phyloP scores from a whole-genome alignment of 2,329 filamentous ascomycete species.

The Trichoderma breve region DNA sequence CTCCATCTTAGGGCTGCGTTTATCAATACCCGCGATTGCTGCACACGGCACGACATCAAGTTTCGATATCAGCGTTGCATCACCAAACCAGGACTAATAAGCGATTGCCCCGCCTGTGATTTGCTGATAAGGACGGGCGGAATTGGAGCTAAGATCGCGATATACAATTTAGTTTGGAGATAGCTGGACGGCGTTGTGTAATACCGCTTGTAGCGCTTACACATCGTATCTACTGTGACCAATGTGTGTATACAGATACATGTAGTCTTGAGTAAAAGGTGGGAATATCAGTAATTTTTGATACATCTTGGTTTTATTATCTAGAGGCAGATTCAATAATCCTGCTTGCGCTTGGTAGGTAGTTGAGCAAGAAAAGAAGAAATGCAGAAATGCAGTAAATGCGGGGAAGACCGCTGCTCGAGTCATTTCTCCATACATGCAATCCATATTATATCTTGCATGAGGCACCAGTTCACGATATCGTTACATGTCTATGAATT shows the following conservation, averaged over 20 bases:
- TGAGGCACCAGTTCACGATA: background rate
- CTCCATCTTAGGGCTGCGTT: background rate
- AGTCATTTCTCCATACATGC: background rate
- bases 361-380: background rate
- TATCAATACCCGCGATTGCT: background rate
- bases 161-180: background rate
- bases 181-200: background rate
- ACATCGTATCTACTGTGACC: background rate
- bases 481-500: background rate
- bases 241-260: no score
- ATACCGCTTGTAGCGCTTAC: background rate
- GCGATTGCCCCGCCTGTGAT: background rate
- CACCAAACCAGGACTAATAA: background rate
- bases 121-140: slow-evolving; percentile 1
- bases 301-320: background rate
- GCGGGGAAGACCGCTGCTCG: background rate
- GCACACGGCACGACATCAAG: background rate
- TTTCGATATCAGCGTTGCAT: slow-evolving; percentile 4
- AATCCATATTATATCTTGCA: background rate
- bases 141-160: background rate
- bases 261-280: background rate
- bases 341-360: background rate
- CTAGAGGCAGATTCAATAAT: background rate
- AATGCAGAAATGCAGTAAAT: background rate
- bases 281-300: background rate